Evolutionary conservation across 768 basidiomycete genomes (phyloP).

Genomic region (Cystobasidium tubakii): DNA sequence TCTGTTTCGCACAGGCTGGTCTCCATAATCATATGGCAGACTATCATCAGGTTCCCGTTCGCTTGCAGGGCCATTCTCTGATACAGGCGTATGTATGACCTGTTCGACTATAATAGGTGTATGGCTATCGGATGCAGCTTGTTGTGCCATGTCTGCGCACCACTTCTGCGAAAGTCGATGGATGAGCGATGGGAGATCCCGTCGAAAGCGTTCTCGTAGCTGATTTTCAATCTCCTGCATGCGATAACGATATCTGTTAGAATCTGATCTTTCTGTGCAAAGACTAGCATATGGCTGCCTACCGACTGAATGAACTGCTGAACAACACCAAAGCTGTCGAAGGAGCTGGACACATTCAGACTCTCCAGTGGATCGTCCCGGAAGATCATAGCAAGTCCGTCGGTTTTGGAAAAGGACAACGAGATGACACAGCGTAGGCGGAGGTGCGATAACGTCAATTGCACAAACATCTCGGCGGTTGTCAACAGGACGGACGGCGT

Average conservation of each 20-base stretch:
- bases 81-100: neutral
- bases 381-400: conserved; percentile 97
- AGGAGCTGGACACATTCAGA: conserved; percentile 94
- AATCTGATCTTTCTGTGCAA: neutral
- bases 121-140: neutral
- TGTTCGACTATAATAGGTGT: conserved; percentile 19
- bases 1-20: neutral
- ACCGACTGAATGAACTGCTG: conserved; percentile 81
- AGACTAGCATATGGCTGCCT: neutral
- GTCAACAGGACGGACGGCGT: conserved; percentile 86
- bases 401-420: conserved; percentile 92
- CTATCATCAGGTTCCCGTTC: conserved; percentile 22
- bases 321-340: conserved; percentile 95
- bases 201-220: conserved; percentile 93
- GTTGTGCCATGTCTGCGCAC: conserved; percentile 29
- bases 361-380: conserved; percentile 98
- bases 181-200: conserved; percentile 93
- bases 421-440: conserved; percentile 91
- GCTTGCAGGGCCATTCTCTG: neutral
- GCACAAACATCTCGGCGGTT: conserved; percentile 88
- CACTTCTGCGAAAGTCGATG: conserved; percentile 62
- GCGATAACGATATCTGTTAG: neutral
- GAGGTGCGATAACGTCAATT: conserved; percentile 90
- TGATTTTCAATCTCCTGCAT: conserved; percentile 90
- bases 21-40: neutral